A percentile compares a stretch with the other conserved stretches of the same genome.
Conservation (phyloP, 768 basidiomycete species). For the Dioszegia crocea region DNA sequence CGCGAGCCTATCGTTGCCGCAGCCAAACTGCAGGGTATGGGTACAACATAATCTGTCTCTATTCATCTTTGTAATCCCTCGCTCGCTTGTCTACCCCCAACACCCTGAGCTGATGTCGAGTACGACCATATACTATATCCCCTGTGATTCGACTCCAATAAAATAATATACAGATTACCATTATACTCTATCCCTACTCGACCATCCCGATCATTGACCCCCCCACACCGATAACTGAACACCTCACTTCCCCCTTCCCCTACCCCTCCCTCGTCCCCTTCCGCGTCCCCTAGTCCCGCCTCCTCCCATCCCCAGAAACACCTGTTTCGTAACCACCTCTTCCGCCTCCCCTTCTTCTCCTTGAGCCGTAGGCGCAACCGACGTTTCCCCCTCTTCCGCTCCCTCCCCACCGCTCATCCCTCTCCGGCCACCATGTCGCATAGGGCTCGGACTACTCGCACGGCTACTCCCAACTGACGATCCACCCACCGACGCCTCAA, state of each 20-base stretch:
- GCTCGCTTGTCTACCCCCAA: no score
- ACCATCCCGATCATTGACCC: not conserved
- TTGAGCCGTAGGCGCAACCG: no score
- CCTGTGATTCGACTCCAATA: no score
- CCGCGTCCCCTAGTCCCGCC: not conserved
- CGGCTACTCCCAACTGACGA: not conserved
- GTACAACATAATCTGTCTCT: no score
- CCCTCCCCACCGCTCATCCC: not conserved
- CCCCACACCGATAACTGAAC: no score
- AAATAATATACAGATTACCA: no score
- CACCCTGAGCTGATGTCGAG: no score
- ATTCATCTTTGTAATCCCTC: no score
- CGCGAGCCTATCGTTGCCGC: no score
- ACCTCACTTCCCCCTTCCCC: not conserved
- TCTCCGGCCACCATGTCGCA: not conserved
- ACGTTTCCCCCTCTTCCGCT: not conserved
- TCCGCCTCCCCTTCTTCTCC: not conserved
- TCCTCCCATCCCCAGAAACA: slow-evolving; percentile 3
- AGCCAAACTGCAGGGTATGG: no score
- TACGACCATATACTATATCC: no score
- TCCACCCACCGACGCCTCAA: not conserved
- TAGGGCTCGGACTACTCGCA: not conserved
- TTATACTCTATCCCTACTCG: no score
- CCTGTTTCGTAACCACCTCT: slow-evolving; percentile 5
- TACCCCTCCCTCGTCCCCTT: slow-evolving; percentile 3